Conservation (phyloP, 1,284 basidiomycete genomes). For the Ganoderma sp. region DNA sequence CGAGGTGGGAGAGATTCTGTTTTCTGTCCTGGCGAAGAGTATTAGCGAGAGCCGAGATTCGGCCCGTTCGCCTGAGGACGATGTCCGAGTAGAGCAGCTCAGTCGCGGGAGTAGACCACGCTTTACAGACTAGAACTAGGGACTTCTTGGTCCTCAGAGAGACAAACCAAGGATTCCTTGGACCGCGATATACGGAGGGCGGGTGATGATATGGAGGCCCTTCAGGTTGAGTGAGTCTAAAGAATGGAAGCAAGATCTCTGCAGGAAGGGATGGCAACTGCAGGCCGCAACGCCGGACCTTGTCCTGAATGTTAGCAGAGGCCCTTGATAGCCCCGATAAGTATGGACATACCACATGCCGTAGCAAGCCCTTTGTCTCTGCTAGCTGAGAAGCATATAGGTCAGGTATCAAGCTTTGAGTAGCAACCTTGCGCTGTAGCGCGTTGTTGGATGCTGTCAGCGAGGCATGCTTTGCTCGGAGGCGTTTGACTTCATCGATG, state of each 20-base stretch:
- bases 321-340: too few species aligned
- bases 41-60: slow-evolving; percentile 8
- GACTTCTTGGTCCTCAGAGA: slow-evolving; percentile 10
- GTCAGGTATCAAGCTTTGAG: too few species aligned
- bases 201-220: background rate
- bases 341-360: background rate
- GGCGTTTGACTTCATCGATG: background rate
- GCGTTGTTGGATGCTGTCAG: background rate
- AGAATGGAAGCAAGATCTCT: background rate
- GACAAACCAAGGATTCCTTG: slow-evolving; percentile 5
- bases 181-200: background rate
- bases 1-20: background rate
- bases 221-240: background rate
- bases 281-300: background rate
- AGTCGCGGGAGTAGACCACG: slow-evolving; percentile 12
- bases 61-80: slow-evolving; percentile 15
- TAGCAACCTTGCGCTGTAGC: too few species aligned
- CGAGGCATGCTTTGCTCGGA: background rate
- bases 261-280: background rate
- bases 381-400: background rate
- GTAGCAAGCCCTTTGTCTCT: background rate
- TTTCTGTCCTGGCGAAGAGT: background rate
- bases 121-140: slow-evolving; percentile 15
- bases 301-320: background rate
- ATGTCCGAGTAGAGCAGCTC: slow-evolving; percentile 15